phyloP scores from a whole-genome alignment of 805 yeast species.

The Cyberlindnera nakhonratchasimensis region DNA sequence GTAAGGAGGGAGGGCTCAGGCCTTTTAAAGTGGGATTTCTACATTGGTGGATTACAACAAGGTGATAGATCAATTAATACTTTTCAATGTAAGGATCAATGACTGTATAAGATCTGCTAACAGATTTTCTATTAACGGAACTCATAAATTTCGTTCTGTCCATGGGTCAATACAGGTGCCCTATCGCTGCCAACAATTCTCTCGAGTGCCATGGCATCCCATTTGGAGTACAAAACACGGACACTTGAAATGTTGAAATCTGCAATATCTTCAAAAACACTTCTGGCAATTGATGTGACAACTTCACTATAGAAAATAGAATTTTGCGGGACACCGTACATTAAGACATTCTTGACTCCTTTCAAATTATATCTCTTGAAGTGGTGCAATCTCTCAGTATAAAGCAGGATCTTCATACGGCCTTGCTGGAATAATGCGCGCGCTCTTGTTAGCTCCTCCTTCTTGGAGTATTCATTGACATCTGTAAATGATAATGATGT shows the following conservation, averaged over 20 bases:
- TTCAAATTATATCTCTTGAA: slow-evolving; percentile 79
- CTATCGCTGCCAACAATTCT: slow-evolving; percentile 77
- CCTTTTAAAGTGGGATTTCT: too few species aligned
- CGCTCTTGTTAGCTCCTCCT: slow-evolving; percentile 64
- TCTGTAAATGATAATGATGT: slow-evolving; percentile 65
- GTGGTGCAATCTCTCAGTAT: slow-evolving; percentile 92
- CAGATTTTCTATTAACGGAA: slow-evolving; percentile 36
- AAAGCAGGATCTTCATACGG: slow-evolving; percentile 66
- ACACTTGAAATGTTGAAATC: slow-evolving; percentile 56
- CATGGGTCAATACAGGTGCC: slow-evolving; percentile 65
- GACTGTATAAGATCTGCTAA: too few species aligned
- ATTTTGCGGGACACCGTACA: slow-evolving; percentile 83
- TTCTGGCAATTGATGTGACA: slow-evolving; percentile 61
- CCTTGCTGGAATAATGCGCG: slow-evolving; percentile 67
- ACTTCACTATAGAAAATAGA: slow-evolving; percentile 81
- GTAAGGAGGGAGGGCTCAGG: too few species aligned
- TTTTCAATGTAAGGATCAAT: too few species aligned
- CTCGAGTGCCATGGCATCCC: slow-evolving; percentile 79
- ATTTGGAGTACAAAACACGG: slow-evolving; percentile 64
- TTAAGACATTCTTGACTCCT: slow-evolving; percentile 78
- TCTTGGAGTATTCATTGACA: slow-evolving; percentile 79
- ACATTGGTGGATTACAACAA: too few species aligned
- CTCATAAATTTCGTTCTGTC: slow-evolving; percentile 72
- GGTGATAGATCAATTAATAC: too few species aligned
- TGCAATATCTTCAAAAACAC: slow-evolving; percentile 46